phyloP scores from a whole-genome alignment of 495 filamentous ascomycete genomes.

The Trichoderma gamsii region DNA sequence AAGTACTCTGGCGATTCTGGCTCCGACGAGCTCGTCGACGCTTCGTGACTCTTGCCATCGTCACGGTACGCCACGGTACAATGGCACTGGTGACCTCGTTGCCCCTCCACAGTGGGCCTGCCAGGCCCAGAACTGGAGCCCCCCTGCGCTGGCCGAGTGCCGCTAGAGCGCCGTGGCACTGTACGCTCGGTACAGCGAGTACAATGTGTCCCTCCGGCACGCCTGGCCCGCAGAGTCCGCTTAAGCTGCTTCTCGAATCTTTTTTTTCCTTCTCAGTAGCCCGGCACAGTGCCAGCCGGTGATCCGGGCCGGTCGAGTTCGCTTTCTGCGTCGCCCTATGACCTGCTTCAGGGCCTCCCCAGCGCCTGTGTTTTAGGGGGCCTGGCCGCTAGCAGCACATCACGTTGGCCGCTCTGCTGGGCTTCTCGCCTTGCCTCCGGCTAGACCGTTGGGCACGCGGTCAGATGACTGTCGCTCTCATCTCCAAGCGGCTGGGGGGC shows the following conservation, averaged over 20 bases:
- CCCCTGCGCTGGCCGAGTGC: not conserved
- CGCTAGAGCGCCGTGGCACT: not conserved
- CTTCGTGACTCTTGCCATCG: conserved; percentile 12
- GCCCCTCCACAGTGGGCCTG: conserved; percentile 11
- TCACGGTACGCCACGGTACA: conserved; percentile 3
- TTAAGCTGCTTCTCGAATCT: conserved; percentile 7
- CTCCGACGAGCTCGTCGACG: not conserved
- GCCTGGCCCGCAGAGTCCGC: not conserved
- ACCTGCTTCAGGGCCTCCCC: not conserved
- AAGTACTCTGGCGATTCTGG: not conserved
- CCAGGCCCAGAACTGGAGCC: conserved; percentile 13
- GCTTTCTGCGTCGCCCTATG: too few species aligned
- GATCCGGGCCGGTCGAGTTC: not conserved
- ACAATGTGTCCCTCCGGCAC: not conserved
- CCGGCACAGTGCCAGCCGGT: not conserved
- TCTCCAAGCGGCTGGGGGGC: not conserved
- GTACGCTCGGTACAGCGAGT: not conserved
- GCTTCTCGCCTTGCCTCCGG: not conserved
- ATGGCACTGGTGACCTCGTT: conserved; percentile 8
- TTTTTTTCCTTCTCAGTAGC: not conserved
- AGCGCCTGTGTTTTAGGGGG: not conserved
- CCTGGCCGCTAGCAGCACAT: conserved; percentile 1
- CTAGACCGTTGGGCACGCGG: conserved; percentile 5
- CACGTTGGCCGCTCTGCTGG: not conserved
- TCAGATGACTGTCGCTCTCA: conserved; percentile 4